Base-by-base conservation (phyloP, 768 basidiomycete genomes). In the Dentipellis sp. region DNA sequence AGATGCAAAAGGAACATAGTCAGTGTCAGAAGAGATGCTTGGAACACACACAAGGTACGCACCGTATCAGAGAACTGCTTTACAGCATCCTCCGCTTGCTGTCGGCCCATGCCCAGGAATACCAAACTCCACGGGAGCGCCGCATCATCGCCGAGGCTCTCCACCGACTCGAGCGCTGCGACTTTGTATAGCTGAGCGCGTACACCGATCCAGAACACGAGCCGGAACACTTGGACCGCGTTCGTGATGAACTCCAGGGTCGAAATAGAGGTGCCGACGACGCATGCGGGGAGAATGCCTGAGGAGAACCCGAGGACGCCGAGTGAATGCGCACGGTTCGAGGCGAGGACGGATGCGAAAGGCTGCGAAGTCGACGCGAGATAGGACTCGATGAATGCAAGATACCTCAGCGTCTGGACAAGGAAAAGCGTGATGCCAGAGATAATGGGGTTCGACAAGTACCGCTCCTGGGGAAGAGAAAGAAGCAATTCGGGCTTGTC, bases 221-320 rank as follows among this genome's bases (percentile, higher is more conserved):
- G 63, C 29, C 79, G 75, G 63, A 74, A 82, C 2, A 71, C 71
- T 60, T 81, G 73, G 12, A 78, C 71, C 7, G 78, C 68, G 52
- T 66, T 70, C 4, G 67, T 66, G 47, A 82, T 72, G 59, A 75
- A 81, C 1, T 71, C 65, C 21, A 76, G 65, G 34, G 68, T 60
- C 22, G 67, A 70, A 10, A 59, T 50, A 0, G 81, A 80, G 1
- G 76, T 69, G 46, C 72, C 76, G 4, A 77, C 76, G 14, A 80
- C 75, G 54, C 77, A 77, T 8, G 81, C 80, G 16, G 77, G 69
- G 45, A 83, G 68, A 54, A 82, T 73, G 29, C 81, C 81, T 48
- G 79, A 81, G n/a, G 80, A 81, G 65, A 81, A 78, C 4, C 77
- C 80, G 7, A 80, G 64, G 50, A 80, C 61, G 11, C 78, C 77